Evolutionary conservation across 495 filamentous ascomycete species (phyloP), one percentile per base, ranked within the genome.

Genomic region (Clavariopsis aquatica): DNA sequence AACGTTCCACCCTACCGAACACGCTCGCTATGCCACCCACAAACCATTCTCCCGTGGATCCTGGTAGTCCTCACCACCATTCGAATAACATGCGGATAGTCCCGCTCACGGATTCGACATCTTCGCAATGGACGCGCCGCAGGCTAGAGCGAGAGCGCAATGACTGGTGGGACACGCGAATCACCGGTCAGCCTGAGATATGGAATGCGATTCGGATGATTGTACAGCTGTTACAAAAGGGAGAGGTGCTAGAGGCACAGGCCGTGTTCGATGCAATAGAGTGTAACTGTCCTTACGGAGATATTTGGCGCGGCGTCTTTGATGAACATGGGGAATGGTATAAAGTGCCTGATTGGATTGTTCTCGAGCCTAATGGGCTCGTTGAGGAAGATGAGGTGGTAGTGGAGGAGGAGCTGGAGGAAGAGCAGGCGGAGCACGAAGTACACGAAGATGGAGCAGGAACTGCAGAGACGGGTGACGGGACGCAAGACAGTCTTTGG

Each of bases 241-340:
- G 74, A 10, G 82, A 88, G 71, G 66, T 91, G 3, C 80, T 73
- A 13, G 93, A 88, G 3, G 92, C 93, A 27, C 92, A 97, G 79
- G 82, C 80, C 41, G 87, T 90, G 49, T 73, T 96, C 7, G 84
- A 87, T 73, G 92, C 93, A 1, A 86, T 85, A 8, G 91, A 85
- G 6, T 81, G 96, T 41, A 96, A 89, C 1, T 78, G 94, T 38
- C 91, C 92, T 1, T 92, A 85, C 0, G 86, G 77, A 23, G 22
- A 70, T 82, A 86, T 26, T 82, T 93, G 72, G 71, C 59, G 62
- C 43, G 92, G 92, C 1, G 86, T 83, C 8, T 97, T 92, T 68
- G 93, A 96, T 75, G 80, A 86, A 43, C 76, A 84, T 47, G 93
- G 93, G 0, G 86, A 85, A 46, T 80, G 87, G 59, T 97, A 96